Conservation (phyloP, 1,284 basidiomycete species). For the Apiotrichum brassicae region DNA sequence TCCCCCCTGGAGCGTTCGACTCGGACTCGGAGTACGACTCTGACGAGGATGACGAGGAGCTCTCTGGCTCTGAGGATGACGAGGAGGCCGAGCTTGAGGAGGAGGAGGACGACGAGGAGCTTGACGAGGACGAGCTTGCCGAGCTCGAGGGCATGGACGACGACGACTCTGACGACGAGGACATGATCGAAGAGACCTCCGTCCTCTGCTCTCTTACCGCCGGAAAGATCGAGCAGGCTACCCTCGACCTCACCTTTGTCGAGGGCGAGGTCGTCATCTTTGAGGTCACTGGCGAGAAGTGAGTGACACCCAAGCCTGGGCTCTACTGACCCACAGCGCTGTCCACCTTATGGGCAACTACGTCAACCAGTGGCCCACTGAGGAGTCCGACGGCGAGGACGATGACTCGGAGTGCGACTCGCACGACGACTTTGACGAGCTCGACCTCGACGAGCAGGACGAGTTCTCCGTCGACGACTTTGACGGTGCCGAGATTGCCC, state of each 20-base stretch:
- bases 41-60: conserved; percentile 48
- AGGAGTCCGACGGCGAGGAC: conserved; percentile 37
- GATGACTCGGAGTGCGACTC: conserved; percentile 46
- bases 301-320: conserved; percentile 20
- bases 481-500: conserved; percentile 48
- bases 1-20: conserved; percentile 45
- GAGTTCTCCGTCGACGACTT: conserved; percentile 51
- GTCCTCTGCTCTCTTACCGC: conserved; percentile 51
- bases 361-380: conserved; percentile 53
- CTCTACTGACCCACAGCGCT: conserved; percentile 51
- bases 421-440: conserved; percentile 47
- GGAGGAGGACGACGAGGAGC: conserved; percentile 48
- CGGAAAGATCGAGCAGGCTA: conserved; percentile 65
- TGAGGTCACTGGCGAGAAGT: conserved; percentile 78
- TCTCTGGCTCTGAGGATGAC: conserved; percentile 33
- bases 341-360: conserved; percentile 88
- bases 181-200: conserved; percentile 48
- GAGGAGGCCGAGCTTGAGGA: conserved; percentile 42
- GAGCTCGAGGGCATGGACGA: conserved; percentile 26
- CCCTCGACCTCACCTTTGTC: conserved; percentile 67
- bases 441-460: conserved; percentile 47
- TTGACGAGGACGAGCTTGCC: conserved; percentile 42
- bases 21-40: conserved; percentile 50
- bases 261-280: conserved; percentile 64
- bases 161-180: conserved; percentile 30